These are phyloP conservation scores for Entonaema liquescens DNA, from an alignment of 495 filamentous ascomycete species.

Conservation along the genomic window DNA sequence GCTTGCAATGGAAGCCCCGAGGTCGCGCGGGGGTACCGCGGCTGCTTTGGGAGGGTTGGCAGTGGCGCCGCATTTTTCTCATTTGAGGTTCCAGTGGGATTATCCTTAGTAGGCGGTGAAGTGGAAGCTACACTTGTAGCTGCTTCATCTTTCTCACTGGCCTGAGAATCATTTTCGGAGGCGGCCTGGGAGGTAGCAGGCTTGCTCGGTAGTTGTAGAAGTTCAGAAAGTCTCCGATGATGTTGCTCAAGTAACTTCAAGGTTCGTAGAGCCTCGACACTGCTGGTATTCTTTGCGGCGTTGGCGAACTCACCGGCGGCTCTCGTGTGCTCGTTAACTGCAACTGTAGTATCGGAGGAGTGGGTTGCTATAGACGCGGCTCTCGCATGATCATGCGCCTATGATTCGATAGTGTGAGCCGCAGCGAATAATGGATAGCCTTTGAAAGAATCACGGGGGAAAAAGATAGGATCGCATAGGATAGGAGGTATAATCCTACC, in stretches of 20 bases:
- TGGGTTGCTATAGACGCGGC: constrained; percentile 79
- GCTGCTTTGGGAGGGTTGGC: constrained; percentile 56
- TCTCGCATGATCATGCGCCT: constrained; percentile 90
- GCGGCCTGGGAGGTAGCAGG: constrained; percentile 57
- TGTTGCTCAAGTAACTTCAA: constrained; percentile 85
- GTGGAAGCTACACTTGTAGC: constrained; percentile 27
- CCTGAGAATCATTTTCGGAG: constrained; percentile 49
- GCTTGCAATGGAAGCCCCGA: constrained; percentile 86
- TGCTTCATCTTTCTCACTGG: constrained; percentile 49
- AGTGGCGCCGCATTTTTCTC: constrained; percentile 54
- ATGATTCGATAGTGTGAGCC: constrained; percentile 28
- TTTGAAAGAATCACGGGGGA: neutral
- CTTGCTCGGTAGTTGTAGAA: constrained; percentile 76
- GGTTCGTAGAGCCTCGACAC: constrained; percentile 84
- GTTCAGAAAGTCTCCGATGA: constrained; percentile 78
- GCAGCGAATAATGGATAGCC: constrained; percentile 20
- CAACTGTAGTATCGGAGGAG: constrained; percentile 76
- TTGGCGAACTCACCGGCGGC: constrained; percentile 91
- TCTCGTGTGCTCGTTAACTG: constrained; percentile 85
- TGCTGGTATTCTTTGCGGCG: constrained; percentile 75
- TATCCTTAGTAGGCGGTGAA: constrained; percentile 32
- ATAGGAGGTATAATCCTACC: constrained; percentile 38
- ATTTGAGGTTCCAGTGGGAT: constrained; percentile 35
- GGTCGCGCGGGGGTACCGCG: constrained; percentile 67
- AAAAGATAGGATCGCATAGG: neutral